Evolutionary conservation across 768 basidiomycete species (phyloP).

Genomic region (Podaxis pistillaris): DNA sequence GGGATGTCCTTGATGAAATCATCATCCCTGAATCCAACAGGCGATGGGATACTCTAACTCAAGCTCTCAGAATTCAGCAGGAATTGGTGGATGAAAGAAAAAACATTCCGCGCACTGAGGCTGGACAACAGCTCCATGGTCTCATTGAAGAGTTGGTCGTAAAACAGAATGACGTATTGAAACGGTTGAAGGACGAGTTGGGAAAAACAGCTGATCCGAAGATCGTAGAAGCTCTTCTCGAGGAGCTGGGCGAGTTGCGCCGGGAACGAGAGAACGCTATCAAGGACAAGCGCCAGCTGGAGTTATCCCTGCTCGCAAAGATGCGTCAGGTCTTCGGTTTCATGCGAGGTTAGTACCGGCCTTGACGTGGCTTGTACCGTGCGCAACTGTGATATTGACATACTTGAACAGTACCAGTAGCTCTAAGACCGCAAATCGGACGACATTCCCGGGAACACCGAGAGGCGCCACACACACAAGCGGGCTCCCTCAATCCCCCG

Average conservation of each 20-base stretch:
- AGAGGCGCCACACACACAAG: no score
- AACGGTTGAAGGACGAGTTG: background rate
- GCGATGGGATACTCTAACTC: background rate
- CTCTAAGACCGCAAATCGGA: no score
- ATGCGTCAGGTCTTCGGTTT: background rate
- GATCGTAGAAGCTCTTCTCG: background rate
- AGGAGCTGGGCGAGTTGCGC: background rate
- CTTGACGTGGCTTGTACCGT: no score
- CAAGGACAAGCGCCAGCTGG: background rate
- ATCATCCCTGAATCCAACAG: background rate
- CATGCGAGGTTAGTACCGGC: no score
- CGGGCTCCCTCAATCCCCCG: no score
- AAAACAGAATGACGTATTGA: background rate
- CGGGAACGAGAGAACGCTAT: background rate
- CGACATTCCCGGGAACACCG: no score
- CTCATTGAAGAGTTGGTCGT: background rate
- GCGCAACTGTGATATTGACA: no score
- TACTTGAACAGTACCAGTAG: no score
- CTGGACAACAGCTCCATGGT: background rate
- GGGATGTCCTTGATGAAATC: background rate
- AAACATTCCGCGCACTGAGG: background rate
- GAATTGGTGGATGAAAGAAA: background rate
- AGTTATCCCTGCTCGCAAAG: background rate
- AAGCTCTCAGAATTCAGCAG: background rate
- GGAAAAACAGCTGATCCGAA: background rate